phyloP scores from a whole-genome alignment of 2,329 filamentous ascomycete species.

The Fusarium pseudograminearum region DNA sequence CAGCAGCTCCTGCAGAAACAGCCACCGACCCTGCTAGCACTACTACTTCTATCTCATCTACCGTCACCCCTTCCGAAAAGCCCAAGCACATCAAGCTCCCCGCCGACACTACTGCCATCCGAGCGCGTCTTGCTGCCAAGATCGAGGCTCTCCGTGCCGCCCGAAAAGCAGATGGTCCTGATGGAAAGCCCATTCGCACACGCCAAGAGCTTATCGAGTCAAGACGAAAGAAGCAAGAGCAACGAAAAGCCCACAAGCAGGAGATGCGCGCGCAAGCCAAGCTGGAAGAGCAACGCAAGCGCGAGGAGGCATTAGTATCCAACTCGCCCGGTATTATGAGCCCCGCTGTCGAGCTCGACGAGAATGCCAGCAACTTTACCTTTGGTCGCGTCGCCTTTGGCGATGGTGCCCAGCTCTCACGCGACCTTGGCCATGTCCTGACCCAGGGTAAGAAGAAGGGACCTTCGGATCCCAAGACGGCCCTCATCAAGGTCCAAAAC shows the following conservation, averaged over 20 bases:
- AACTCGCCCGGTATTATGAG: constrained; percentile 72
- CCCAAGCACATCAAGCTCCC: constrained; percentile 76
- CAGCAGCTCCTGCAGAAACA: constrained; percentile 55
- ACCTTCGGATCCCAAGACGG: constrained; percentile 84
- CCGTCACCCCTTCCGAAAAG: constrained; percentile 69
- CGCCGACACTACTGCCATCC: constrained; percentile 78
- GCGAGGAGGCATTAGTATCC: constrained; percentile 72
- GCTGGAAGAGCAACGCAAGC: constrained; percentile 78
- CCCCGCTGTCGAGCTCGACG: constrained; percentile 64
- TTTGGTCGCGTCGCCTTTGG: constrained; percentile 93
- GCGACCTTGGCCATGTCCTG: constrained; percentile 73
- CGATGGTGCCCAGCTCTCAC: constrained; percentile 84
- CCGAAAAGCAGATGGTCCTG: constrained; percentile 86
- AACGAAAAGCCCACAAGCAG: constrained; percentile 90
- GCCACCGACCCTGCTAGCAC: constrained; percentile 64
- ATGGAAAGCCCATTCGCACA: constrained; percentile 82
- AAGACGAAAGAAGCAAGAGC: constrained; percentile 86
- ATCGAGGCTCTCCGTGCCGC: constrained; percentile 87
- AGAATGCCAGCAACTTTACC: constrained; percentile 76
- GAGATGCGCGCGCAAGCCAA: constrained; percentile 81
- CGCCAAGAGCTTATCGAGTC: constrained; percentile 93
- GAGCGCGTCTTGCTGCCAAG: constrained; percentile 81
- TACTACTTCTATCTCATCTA: constrained; percentile 77
- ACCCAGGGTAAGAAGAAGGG: constrained; percentile 76
- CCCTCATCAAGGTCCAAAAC: constrained; percentile 86